Evolutionary conservation across 2,329 filamentous ascomycete genomes (phyloP), one percentile per base, ranked within the genome.

Genomic region (Penicillium sumatraense): DNA sequence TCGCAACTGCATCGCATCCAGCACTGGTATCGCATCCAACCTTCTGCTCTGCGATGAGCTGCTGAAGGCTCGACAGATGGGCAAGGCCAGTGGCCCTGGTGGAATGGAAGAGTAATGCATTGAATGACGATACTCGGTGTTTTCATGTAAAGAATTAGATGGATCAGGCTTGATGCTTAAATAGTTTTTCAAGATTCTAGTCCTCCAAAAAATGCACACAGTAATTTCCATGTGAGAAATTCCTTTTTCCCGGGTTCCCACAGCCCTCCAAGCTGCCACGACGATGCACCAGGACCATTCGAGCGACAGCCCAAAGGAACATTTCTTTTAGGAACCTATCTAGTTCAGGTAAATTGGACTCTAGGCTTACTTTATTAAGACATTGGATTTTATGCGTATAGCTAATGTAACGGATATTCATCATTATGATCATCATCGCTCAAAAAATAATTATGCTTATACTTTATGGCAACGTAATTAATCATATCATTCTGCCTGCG

Each of bases 21-120:
- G 92, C 75, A 89, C 93, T 23, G 91, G 95, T 60, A 99, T 99
- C 70, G 93, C 95, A 5, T 93, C 91, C 9, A 99, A 99, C 79
- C 81, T 99, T 62, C 81, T 99, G 63, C 84, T 99, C 47, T 99
- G 95, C 70, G 95, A 99, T 70, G 95, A 99, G 82, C 84, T 99
- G 81, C 82, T 99, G 68, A 99, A 99, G 83, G 95, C 95, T 58
- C 85, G 95, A 73, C 93, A 99, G 81, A 99, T 99, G 95, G 89
- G 75, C 51, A 73, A 71, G 62, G 66, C 72, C 48, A 69, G 73
- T 52, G 76, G 71, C 40, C 77, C 77, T 53, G 75, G 69, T 51
- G 74, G 73, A 49, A 74, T 72, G 71, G 75, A 76, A 33, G 72
- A 76, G 66, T 74, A 73, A 72, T 67, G 60, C 58, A 53, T 49